Base-by-base conservation (phyloP, 225 moss, liverwort and hornwort genomes). In the Polytrichum commune region DNA sequence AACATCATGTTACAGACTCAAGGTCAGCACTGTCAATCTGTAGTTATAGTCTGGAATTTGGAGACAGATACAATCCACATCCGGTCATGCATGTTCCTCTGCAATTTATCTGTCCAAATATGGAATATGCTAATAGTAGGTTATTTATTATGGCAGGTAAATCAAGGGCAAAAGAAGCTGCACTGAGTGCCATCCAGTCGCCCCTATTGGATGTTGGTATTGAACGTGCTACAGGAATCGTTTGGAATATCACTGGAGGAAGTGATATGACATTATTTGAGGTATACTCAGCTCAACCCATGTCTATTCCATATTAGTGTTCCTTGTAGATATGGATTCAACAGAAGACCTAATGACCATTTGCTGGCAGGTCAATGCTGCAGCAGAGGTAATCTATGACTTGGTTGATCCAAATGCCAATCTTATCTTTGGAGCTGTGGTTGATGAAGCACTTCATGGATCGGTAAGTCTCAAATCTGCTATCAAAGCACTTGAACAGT, bases 391-490 rank as follows among this genome's bases (percentile, higher is more conserved):
- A 75, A 95, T 95, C 53, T 95, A 95, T 81, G 95, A 93, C 74
- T 91, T 95, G 62, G 95, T 95, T 69, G 95, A 95, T 85, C 95
- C 95, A 68, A 95, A 95, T 69, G 95, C 93, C 46, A 93, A 95
- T 70, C 82, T 95, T 20, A 95, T 95, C 62, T 95, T 95, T 83
- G 95, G 95, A 82, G 95, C 95, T 30, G 95, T 95, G 30, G 95
- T 95, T 73, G 95, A 95, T 80, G 95, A 93, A 79, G 87, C 93
- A 53, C 93, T 91, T 79, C 91, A 90, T 72, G 95, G 91, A 26
- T 86, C 88, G 84, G 95, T 95, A 69, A 90, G 95, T 76, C n/a
- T 58, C 24, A 38, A 38, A 38, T 38, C 38, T 23, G 20, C 6
- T 23, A 58, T 22, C 2, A 22, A 58, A 20, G 22, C 58, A 23